Conservation (phyloP, 257 asterid genomes). For the Coffea eugenioides region DNA sequence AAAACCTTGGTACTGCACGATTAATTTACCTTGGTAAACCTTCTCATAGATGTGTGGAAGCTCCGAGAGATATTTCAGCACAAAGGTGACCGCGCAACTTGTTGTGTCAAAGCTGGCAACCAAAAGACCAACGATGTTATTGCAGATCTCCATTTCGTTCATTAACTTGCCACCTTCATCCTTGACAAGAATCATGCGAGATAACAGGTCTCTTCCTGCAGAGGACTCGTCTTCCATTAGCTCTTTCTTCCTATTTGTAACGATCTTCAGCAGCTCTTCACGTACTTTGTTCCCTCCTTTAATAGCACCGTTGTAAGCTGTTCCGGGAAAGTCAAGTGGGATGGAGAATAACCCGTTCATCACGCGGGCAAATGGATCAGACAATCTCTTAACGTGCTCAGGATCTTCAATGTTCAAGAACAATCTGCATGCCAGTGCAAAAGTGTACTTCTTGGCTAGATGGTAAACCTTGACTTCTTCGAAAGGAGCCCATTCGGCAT, state of each 20-base stretch:
- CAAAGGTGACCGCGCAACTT: conserved; percentile 45
- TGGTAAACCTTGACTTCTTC: conserved; percentile 33
- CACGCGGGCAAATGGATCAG: conserved; percentile 35
- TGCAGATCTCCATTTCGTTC: conserved; percentile 46
- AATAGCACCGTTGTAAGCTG: conserved; percentile 42
- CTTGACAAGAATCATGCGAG: conserved; percentile 48
- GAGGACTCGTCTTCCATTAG: conserved; percentile 34
- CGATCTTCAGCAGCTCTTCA: background rate
- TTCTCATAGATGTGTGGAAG: conserved; percentile 42
- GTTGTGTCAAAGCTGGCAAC: conserved; percentile 59
- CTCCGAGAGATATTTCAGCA: conserved; percentile 54
- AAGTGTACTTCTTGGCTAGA: conserved; percentile 40
- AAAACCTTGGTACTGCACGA: too few species aligned
- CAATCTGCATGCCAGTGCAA: conserved; percentile 44
- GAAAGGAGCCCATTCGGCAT: conserved; percentile 38
- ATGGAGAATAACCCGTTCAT: conserved; percentile 45
- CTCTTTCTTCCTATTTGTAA: conserved; percentile 30
- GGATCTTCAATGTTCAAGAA: conserved; percentile 53
- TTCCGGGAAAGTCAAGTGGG: conserved; percentile 50
- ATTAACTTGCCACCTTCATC: conserved; percentile 48
- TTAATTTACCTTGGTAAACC: conserved; percentile 44
- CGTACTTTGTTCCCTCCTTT: conserved; percentile 31
- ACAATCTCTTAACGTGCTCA: conserved; percentile 30
- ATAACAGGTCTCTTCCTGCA: conserved; percentile 46
- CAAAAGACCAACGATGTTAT: conserved; percentile 48